Conservation (phyloP, 805 yeast species). For the Suhomyces sp. region DNA sequence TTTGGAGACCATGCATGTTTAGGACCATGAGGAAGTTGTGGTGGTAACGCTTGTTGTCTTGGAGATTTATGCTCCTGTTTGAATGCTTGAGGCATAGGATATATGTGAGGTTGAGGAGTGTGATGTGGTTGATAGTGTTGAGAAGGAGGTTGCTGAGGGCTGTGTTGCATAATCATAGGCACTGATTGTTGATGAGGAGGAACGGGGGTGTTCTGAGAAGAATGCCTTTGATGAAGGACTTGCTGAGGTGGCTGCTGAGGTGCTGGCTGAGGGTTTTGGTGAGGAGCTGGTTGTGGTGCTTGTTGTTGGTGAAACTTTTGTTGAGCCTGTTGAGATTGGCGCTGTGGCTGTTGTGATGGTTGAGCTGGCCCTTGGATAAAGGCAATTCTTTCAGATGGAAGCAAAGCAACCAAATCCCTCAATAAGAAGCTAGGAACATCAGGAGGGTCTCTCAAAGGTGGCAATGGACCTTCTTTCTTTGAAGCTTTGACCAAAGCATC, state of each 20-base stretch:
- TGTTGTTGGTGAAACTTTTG: conserved; percentile 3
- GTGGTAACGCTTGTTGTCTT: conserved; percentile 15
- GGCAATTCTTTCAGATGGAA: conserved; percentile 40
- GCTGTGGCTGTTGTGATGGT: conserved; percentile 3
- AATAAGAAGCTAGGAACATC: conserved; percentile 44
- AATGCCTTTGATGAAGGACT: conserved; percentile 3
- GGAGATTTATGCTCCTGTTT: conserved; percentile 14
- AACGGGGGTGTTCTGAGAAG: conserved; percentile 4
- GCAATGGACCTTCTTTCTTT: conserved; percentile 43
- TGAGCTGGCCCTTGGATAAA: conserved; percentile 27
- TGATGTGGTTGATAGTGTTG: conserved; percentile 5
- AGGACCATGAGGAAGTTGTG: conserved; percentile 26
- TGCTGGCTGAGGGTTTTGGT: conserved; percentile 3
- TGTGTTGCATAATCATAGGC: conserved; percentile 4
- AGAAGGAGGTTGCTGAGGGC: conserved; percentile 1
- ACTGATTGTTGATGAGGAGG: conserved; percentile 4
- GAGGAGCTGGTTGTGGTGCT: background rate
- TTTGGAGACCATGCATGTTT: conserved; percentile 26
- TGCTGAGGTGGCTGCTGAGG: background rate
- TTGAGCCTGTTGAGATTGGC: conserved; percentile 1
- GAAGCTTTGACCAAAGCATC: conserved; percentile 41
- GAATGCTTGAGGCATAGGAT: conserved; percentile 11
- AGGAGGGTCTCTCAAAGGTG: conserved; percentile 44
- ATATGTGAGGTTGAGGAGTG: conserved; percentile 7
- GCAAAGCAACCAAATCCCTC: conserved; percentile 42